Evolutionary conservation across 306 rosid genomes (phyloP), one percentile per base, ranked within the genome.

Genomic region (Pyrus betulifolia): DNA sequence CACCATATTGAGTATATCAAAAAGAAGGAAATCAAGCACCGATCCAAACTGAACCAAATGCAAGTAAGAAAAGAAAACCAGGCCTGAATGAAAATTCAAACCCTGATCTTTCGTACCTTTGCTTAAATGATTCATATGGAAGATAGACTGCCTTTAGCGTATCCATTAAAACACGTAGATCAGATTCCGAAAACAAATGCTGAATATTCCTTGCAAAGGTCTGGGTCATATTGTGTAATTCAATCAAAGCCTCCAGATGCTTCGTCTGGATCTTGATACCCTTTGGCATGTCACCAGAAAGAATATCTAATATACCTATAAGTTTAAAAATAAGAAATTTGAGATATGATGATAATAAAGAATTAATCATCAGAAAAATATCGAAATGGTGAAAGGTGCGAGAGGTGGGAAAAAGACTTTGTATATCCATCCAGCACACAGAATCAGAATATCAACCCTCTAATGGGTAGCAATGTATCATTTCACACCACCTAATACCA

Each of bases 211-310:
- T 86, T 40, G 98, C 96, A 86, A 96, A 92, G 76, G 93, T 84
- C 81, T 97, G 97, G 8, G 99, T 92, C 88, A 93, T 85, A 62
- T 85, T 92, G 87, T 96, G 99, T 57, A 96, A 86, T 70, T 92
- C 98, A 82, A 92, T 96, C 86, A 92, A 86, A 69, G 93, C 91
- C 79, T 89, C 97, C 72, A 96, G 82, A 82, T 96, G 99, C 86
- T 88, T 96, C 9, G 92, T 87, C 86, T 92, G 99, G 84, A 89
- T 88, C 87, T 88, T 96, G 80, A 84, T 90, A 78, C 99, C 99
- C 88, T 96, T 96, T 62, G 94, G 97, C 98, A 91, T 92, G 80
- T 91, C 98, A 67, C 98, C 97, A 70, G 98, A 90, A 78, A 96
- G 83, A 76, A 88, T 88, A 83, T 96, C 98, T 60, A 86, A 85